Base-by-base conservation (phyloP, 345 rosid genomes). In the Hevea brasiliensis region DNA sequence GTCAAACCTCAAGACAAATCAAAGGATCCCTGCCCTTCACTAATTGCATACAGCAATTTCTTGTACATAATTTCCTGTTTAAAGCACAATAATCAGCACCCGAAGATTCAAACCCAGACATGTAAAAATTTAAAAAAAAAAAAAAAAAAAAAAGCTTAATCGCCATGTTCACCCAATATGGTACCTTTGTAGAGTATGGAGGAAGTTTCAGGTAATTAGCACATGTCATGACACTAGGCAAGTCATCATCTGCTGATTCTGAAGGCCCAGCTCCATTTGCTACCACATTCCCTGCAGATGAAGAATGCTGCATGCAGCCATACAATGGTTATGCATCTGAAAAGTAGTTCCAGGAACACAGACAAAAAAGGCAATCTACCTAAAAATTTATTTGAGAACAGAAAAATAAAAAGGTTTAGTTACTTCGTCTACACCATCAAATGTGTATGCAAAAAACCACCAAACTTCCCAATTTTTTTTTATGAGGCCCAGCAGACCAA, bases 141-240 rank as follows among this genome's bases (percentile, higher is more conserved):
- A 32, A 6, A 7, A 13, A 32, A 18, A 57, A 27, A 48, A 29
- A 26, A 10, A 32, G 20, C 40, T 14, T 10, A 27, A 23, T 17
- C 0, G 72, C 24, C 61, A 11, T 44, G 8, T 26, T 44, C 14
- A 44, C 63, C 32, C n/a, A 51, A 41, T 47, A n/a, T 10, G 8
- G 62, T 84, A 91, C 99, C 98, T 96, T 96, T 27, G 96, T 87
- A 11, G 99, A 93, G 80, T 93, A 96, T 32, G 99, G 97, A 68
- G 99, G 99, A 74, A 96, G 99, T 80, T 96, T 96, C 65, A 96
- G 87, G 88, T 96, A 96, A 86, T 96, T 96, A 68, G 98, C 99
- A 80, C 99, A 93, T 56, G 99, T 96, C 99, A 96, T 96, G 60
- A 96, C 99, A 67, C 99, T 96, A 2, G 98, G 99, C 79, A 96